Percentiles rank a stretch among this genome's conserved stretches.
Conservation (phyloP, 2,329 filamentous ascomycete genomes). For the Cytospora paraplurivora region DNA sequence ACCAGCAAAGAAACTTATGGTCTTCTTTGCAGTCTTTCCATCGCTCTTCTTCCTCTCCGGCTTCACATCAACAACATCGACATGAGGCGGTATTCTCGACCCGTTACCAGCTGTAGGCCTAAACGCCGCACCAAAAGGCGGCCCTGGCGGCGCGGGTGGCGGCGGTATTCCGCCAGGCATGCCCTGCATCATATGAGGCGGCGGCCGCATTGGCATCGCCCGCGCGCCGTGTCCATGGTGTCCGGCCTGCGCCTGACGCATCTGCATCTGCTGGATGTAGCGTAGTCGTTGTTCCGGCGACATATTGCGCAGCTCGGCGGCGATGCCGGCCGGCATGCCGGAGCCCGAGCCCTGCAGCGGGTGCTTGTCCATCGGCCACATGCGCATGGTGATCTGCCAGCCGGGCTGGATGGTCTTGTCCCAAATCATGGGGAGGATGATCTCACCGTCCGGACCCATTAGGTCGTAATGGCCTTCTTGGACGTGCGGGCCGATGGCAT, state of each 20-base stretch:
- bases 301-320: slow-evolving; percentile 18
- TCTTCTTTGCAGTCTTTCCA: slow-evolving; percentile 19
- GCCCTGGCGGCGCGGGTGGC: background rate
- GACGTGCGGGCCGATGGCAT: slow-evolving; percentile 74
- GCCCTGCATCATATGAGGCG: background rate
- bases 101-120: background rate
- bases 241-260: slow-evolving; percentile 5
- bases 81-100: slow-evolving; percentile 7
- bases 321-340: slow-evolving; percentile 25
- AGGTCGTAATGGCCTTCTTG: slow-evolving; percentile 79
- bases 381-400: slow-evolving; percentile 62
- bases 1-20: slow-evolving; percentile 23
- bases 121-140: background rate
- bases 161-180: slow-evolving; percentile 7
- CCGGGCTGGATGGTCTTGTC: slow-evolving; percentile 80
- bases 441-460: slow-evolving; percentile 76
- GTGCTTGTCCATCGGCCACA: slow-evolving; percentile 59
- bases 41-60: slow-evolving; percentile 37
- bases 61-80: slow-evolving; percentile 35
- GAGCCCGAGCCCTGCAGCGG: slow-evolving; percentile 32
- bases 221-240: background rate
- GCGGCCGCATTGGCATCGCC: slow-evolving; percentile 2
- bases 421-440: slow-evolving; percentile 81
- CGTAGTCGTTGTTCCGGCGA: slow-evolving; percentile 4
- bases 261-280: background rate